A percentile compares a stretch with the other conserved stretches of the same genome.
Evolutionary conservation across 2,329 filamentous ascomycete species (phyloP).

Genomic region (Pseudogymnoascus sp.): DNA sequence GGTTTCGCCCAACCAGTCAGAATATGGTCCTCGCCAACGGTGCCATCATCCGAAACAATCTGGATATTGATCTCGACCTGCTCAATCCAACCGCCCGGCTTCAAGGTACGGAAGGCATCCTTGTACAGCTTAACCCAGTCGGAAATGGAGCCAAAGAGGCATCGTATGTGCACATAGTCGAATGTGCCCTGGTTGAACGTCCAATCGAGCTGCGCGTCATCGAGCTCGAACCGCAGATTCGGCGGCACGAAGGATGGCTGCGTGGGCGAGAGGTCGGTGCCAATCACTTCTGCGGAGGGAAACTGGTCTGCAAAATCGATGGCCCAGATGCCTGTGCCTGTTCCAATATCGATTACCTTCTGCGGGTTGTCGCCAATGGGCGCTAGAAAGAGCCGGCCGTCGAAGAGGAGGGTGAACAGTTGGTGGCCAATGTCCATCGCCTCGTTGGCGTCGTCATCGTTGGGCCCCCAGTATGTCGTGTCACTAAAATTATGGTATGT

Average conservation of each 20-base stretch:
- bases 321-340: conserved; percentile 8
- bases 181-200: conserved; percentile 24
- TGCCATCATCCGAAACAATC: conserved; percentile 11
- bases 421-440: conserved; percentile 13
- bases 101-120: conserved; percentile 8
- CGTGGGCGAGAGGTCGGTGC: conserved; percentile 23
- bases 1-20: conserved; percentile 4
- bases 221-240: conserved; percentile 27
- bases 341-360: conserved; percentile 10
- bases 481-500: conserved; percentile 13
- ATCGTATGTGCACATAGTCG: conserved; percentile 32
- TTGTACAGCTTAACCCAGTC: conserved; percentile 21
- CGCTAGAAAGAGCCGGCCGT: conserved; percentile 10
- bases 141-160: conserved; percentile 31
- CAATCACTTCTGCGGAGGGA: conserved; percentile 20
- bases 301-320: conserved; percentile 15
- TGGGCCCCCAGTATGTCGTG: conserved; percentile 8
- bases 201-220: conserved; percentile 29
- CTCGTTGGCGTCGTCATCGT: conserved; percentile 13
- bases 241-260: conserved; percentile 25
- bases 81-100: conserved; percentile 18
- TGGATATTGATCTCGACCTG: conserved; percentile 13
- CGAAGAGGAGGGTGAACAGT: conserved; percentile 7
- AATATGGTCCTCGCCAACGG: background rate
- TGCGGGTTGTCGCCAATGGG: conserved; percentile 9